phyloP scores from a whole-genome alignment of 306 rosid genomes.

The Vachellia collinsii region DNA sequence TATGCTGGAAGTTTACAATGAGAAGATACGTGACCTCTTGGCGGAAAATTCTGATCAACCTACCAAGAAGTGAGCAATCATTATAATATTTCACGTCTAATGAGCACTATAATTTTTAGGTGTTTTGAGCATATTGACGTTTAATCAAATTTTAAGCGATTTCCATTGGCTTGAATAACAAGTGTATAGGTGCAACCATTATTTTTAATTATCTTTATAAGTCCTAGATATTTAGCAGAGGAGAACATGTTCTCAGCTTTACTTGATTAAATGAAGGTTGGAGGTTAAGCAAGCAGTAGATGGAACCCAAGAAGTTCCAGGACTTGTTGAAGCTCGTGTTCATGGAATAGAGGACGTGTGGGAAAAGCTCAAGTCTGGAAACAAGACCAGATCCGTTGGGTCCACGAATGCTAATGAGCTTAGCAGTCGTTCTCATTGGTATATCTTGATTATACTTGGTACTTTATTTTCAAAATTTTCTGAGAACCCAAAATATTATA shows the following conservation, averaged over 20 bases:
- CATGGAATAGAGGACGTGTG: constrained; percentile 73
- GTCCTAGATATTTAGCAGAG: background rate
- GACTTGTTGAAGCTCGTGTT: constrained; percentile 82
- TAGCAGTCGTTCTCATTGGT: constrained; percentile 99
- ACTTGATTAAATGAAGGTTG: constrained; percentile 45
- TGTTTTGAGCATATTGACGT: background rate
- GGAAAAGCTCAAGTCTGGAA: constrained; percentile 85
- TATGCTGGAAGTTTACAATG: constrained; percentile 97
- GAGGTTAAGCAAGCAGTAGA: constrained; percentile 95
- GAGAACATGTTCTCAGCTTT: constrained; percentile 13
- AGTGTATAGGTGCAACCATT: background rate
- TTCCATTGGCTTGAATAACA: background rate
- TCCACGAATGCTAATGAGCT: constrained; percentile 92
- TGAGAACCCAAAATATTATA: constrained; percentile 3
- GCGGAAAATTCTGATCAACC: constrained; percentile 77
- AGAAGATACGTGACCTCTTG: constrained; percentile 89
- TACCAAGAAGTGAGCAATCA: constrained; percentile 72
- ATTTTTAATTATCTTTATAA: background rate
- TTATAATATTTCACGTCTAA: background rate
- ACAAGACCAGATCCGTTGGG: constrained; percentile 86
- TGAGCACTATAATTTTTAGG: constrained; percentile 2
- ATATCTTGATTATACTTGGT: constrained; percentile 20
- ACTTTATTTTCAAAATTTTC: background rate
- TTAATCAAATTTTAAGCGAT: background rate
- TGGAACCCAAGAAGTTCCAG: constrained; percentile 97